These are phyloP conservation scores for Phragmites australis DNA, from an alignment of 176 grass and related monocot species.

Conservation along the genomic window DNA sequence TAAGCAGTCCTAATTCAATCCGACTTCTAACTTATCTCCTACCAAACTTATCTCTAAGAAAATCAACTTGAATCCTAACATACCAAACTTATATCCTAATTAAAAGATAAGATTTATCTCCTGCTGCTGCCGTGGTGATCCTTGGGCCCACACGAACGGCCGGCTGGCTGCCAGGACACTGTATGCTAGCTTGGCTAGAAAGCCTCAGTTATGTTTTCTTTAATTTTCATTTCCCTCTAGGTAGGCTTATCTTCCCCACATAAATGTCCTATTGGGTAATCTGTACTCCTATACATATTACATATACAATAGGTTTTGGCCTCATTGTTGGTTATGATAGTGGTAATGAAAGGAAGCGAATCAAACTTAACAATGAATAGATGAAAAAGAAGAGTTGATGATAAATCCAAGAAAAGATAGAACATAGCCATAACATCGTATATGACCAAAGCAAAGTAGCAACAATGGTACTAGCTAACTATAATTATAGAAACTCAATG, in stretches of 20 bases:
- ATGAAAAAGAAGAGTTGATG: background rate
- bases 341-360: background rate
- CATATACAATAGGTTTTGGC: background rate
- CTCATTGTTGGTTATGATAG: background rate
- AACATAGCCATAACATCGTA: constrained; percentile 16
- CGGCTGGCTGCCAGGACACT: no score
- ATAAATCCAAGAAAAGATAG: constrained; percentile 18
- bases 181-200: background rate
- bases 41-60: no score
- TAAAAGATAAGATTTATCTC: no score
- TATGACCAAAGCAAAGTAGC: constrained; percentile 8
- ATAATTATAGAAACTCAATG: background rate
- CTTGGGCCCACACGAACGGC: no score
- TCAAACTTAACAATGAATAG: constrained; percentile 12
- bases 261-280: constrained; percentile 3
- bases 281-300: background rate
- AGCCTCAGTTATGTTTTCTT: background rate
- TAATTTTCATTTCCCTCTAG: background rate
- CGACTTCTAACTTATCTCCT: no score
- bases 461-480: background rate
- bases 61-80: no score
- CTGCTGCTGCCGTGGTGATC: no score
- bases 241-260: background rate
- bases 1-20: no score
- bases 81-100: no score